Evolutionary conservation across 2,329 filamentous ascomycete species (phyloP).

Genomic region (Microsporum ferrugineum): DNA sequence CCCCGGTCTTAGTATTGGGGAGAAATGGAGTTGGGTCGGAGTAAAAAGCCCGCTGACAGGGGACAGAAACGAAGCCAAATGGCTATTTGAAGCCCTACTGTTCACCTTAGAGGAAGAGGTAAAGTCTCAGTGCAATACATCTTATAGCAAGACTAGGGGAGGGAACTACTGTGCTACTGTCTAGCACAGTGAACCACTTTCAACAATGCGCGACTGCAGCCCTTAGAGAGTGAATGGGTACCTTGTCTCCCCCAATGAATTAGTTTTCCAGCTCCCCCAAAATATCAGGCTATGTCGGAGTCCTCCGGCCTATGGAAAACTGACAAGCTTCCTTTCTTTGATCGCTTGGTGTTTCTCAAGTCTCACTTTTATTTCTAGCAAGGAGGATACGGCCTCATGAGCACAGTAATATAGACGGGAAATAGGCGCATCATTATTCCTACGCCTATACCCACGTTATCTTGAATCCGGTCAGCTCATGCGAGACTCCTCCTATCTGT

Average conservation of each 20-base stretch:
- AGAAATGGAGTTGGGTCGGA: slow-evolving; percentile 33
- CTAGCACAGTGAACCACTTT: background rate
- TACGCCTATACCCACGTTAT: background rate
- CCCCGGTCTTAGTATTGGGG: background rate
- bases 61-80: slow-evolving; percentile 33
- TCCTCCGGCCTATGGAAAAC: background rate
- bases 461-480: background rate
- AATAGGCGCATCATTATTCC: background rate
- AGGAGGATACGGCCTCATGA: background rate
- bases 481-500: background rate
- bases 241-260: background rate
- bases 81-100: slow-evolving; percentile 32
- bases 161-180: background rate
- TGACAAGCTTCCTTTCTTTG: background rate
- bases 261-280: background rate
- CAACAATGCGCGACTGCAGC: background rate
- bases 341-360: background rate
- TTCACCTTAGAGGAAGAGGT: slow-evolving; percentile 30
- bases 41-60: slow-evolving; percentile 30
- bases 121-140: slow-evolving; percentile 18
- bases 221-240: background rate
- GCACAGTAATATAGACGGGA: background rate
- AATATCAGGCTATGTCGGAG: background rate
- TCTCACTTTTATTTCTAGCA: background rate
- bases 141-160: background rate